Conservation (phyloP, 2,329 filamentous ascomycete species). For the Fonsecaea nubica region DNA sequence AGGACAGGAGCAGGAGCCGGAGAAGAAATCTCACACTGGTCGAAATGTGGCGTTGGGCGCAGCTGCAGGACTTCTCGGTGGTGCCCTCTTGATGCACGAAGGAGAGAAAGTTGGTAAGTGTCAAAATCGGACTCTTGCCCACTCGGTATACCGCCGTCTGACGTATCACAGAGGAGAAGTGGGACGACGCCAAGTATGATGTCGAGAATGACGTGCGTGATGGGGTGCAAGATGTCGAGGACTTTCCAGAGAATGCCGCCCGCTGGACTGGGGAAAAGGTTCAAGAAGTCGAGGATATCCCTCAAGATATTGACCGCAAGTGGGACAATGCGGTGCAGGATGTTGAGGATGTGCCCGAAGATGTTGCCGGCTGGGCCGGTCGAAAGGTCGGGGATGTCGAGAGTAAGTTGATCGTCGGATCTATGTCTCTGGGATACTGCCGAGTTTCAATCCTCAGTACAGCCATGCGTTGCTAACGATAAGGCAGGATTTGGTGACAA, state of each 20-base stretch:
- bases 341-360: constrained; percentile 46
- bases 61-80: constrained; percentile 51
- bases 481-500: constrained; percentile 45
- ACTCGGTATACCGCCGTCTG: constrained; percentile 3
- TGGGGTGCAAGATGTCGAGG: constrained; percentile 43
- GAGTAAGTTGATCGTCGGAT: constrained; percentile 38
- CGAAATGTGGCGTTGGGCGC: constrained; percentile 50
- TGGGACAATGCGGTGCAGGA: constrained; percentile 45
- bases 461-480: not conserved
- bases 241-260: constrained; percentile 53
- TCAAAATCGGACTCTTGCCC: not conserved
- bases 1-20: constrained; percentile 28
- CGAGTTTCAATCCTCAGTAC: not conserved
- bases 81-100: constrained; percentile 55
- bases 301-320: constrained; percentile 45
- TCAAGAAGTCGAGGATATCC: constrained; percentile 51
- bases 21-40: constrained; percentile 39
- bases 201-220: constrained; percentile 42
- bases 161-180: constrained; percentile 44
- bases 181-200: constrained; percentile 45
- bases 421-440: not conserved
- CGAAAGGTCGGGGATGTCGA: constrained; percentile 54
- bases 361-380: constrained; percentile 50
- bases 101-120: constrained; percentile 51
- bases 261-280: constrained; percentile 53